Conservation (phyloP, 192 early-diverging fungal genomes). For the Umbelopsis sp. region DNA sequence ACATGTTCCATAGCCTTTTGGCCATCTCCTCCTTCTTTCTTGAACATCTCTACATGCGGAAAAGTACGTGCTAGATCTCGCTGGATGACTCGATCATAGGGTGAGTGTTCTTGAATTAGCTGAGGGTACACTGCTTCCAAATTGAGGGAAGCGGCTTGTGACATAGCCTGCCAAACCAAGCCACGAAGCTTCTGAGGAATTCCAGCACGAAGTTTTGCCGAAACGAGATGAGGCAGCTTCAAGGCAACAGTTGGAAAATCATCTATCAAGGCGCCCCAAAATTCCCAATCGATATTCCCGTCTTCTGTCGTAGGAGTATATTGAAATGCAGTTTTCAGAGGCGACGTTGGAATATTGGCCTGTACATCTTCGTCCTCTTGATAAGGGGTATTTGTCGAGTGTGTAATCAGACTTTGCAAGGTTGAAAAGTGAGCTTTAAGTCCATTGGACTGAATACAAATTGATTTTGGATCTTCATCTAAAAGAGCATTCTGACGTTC, state of each 20-base stretch:
- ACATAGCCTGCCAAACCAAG: conserved; percentile 90
- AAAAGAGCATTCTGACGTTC: conserved; percentile 57
- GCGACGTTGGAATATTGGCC: neutral
- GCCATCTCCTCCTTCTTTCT: conserved; percentile 77
- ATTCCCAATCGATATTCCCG: conserved; percentile 62
- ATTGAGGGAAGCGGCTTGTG: conserved; percentile 74
- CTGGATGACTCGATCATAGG: conserved; percentile 90
- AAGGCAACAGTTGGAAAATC: conserved; percentile 70
- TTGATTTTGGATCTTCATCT: conserved; percentile 56
- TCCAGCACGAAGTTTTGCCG: conserved; percentile 70
- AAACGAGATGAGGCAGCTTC: conserved; percentile 66
- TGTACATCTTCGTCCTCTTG: conserved; percentile 22
- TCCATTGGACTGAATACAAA: conserved; percentile 55
- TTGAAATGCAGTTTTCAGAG: conserved; percentile 20
- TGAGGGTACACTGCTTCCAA: conserved; percentile 83
- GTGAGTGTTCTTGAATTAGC: conserved; percentile 70
- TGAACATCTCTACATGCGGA: conserved; percentile 86
- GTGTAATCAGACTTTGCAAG: conserved; percentile 46
- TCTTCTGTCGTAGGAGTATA: conserved; percentile 13
- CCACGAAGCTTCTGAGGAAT: conserved; percentile 86
- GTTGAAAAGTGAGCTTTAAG: conserved; percentile 58
- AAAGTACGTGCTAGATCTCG: conserved; percentile 94
- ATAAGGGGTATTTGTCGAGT: conserved; percentile 18
- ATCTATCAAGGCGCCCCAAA: conserved; percentile 79
- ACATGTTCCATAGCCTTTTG: conserved; percentile 88